Base-by-base conservation (phyloP, 1,139 yeast species). In the Pichia inconspicua region DNA sequence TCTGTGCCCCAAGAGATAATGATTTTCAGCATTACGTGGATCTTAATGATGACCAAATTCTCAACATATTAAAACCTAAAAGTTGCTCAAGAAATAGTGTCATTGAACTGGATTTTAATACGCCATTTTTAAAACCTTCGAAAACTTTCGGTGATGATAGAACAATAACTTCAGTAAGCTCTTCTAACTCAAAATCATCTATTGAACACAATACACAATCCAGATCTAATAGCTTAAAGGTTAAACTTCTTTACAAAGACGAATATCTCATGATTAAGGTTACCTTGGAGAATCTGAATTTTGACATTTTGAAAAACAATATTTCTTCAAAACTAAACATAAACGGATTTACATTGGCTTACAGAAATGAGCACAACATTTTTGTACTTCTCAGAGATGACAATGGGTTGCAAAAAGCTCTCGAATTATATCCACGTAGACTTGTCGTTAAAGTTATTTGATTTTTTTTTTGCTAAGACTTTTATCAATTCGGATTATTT, bases 211-310 rank as follows among this genome's bases (percentile, higher is more conserved):
- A 12, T 32, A 4, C 36, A 34, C 3, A 15, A 15, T 37, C 19
- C 8, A 22, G 11, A n/a, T 12, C 25, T 11, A 40, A 31, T 37
- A 30, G 6, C 8, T 17, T 50, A 3, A 50, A 47, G 30, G 27
- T 50, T 10, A 57, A 49, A 45, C 44, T 50, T 3, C 19, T 48
- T n/a, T 47, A 51, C 35, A 52, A 50, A 35, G 52, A 54, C 5
- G 60, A 58, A 31, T 55, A 51, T 25, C 48, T 51, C 12, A 48
- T 53, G 25, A 46, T 57, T 39, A 54, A 54, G 42, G 17, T 56
- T 40, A 19, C 42, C 7, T 41, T 28, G 14, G 48, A 49, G 31
- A 48, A 50, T 5, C 8, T 48, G 2, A 48, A 44, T n/a, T 45
- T 57, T 15, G 40, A 44, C 12, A 39, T 36, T 28, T 43, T 58